Evolutionary conservation across 768 basidiomycete species (phyloP), one percentile per base, ranked within the genome.

Genomic region (Tubosaeta sp.): DNA sequence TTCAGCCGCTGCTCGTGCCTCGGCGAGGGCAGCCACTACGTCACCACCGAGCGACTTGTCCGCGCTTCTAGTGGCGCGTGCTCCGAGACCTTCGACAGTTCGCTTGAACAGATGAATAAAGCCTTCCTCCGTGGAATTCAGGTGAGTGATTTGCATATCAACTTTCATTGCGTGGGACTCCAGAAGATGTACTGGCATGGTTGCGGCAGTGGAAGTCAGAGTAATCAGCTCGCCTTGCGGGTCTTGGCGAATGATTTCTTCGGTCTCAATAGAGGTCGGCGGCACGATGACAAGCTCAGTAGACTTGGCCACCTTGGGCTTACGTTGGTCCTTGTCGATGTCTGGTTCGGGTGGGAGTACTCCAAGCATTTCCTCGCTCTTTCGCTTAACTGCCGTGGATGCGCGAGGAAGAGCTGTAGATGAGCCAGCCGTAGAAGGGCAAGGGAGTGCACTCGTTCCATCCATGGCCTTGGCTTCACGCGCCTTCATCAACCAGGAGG

Each of bases 401-500:
- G 31, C 44, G 17, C 39, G 58, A 19, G 62, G 57, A 10, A 60
- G 27, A 35, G 48, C 16, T 29, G 41, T n/a, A 34, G 56, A 43
- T 19, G 38, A 33, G n/a, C 41, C 27, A 19, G 34, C 44, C 8
- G 46, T 25, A 39, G 54, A 47, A 31, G 58, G 47, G 19, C 53
- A 45, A 26, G 65, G 48, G 27, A 66, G 58, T 69, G 79, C 51
- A 27, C 59, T 60, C 11, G 72, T 71, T 38, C 60, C 65, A 61
- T 88, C 88, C 62, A 82, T 70, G 16, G 85, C 85, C 57, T 85
- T 86, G 25, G 76, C 83, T 61, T 88, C 86, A 33, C 88, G 76
- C 13, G 84, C 89, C 60, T 87, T 88, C 68, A 80, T 81, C 49
- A 91, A 67, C 89, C 89, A 91, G 4, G 89, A 91, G 9, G 86